Evolutionary conservation across 1,139 yeast genomes (phyloP).

Genomic region (Yamadazyma taylorii): DNA sequence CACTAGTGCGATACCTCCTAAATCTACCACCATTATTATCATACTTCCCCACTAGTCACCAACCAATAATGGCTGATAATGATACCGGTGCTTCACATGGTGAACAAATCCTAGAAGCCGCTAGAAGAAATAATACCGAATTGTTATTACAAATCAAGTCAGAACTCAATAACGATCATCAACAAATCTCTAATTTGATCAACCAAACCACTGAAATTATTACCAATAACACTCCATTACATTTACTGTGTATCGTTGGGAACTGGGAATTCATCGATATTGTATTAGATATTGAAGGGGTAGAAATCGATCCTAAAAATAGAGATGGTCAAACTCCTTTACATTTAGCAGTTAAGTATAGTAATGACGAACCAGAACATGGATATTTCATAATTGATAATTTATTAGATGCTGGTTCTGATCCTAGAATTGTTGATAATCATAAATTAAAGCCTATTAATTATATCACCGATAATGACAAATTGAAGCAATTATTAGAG

Average conservation of each 20-base stretch:
- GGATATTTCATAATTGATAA: conserved; percentile 79
- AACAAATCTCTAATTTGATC: conserved; percentile 56
- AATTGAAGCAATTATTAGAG: conserved; percentile 62
- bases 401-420: conserved; percentile 89
- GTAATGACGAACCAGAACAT: conserved; percentile 79
- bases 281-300: conserved; percentile 84
- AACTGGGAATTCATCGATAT: conserved; percentile 84
- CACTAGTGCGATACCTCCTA: too few relatives aligned
- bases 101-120: conserved; percentile 84
- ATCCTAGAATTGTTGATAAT: conserved; percentile 53
- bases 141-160: conserved; percentile 59
- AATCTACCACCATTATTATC: background rate
- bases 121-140: conserved; percentile 86
- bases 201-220: conserved; percentile 71
- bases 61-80: background rate
- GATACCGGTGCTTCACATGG: conserved; percentile 67
- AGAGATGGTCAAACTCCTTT: conserved; percentile 86
- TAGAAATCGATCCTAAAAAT: conserved; percentile 82
- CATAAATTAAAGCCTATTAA: conserved; percentile 70
- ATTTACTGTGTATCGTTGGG: conserved; percentile 78
- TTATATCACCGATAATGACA: conserved; percentile 54
- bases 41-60: conserved; percentile 21
- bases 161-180: conserved; percentile 44
- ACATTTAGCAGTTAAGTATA: conserved; percentile 79
- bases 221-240: conserved; percentile 80